Evolutionary conservation across 306 rosid genomes (phyloP), one percentile per base, ranked within the genome.

Genomic region (Psophocarpus tetragonolobus): DNA sequence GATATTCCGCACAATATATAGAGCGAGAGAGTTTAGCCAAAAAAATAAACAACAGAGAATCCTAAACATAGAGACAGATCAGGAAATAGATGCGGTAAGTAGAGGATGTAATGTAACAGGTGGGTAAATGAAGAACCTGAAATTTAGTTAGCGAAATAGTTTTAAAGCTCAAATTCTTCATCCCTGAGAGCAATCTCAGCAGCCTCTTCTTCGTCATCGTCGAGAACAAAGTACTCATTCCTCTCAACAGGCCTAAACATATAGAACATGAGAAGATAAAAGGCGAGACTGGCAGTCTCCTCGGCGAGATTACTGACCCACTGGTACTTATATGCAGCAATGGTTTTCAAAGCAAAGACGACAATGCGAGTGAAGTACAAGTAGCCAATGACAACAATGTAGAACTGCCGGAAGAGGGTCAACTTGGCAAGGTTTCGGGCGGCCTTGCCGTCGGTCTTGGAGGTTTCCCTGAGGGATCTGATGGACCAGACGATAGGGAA

Each of bases 401-500:
- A 93, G 44, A 93, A 93, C 45, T 89, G 98, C 81, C 98, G 84
- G 77, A 93, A 93, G 14, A 93, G 98, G 1, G 90, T 87, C 82
- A 93, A 58, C 84, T 93, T 93, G 0, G 97, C 93, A 80, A 93
- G 72, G 63, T 91, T 93, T 80, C 89, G 80, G 0, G 97, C 98
- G 5, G 97, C 98, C 71, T 93, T 93, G 6, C 98, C 97, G n/a
- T 93, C 98, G 0, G 98, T 93, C 54, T 93, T 93, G 6, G 98
- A 93, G 2, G 98, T 93, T 87, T 93, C 98, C 70, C 97, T 79
- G 11, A 93, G 78, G 8, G 97, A 86, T 54, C 96, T 81, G 56
- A 93, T 91, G 0, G 98, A 93, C 98, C 98, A 93, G 6, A 93
- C 97, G 33, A 93, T 93, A 4, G 98, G 98, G 81, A 93, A 93